phyloP scores from a whole-genome alignment of 1,139 yeast genomes.

The Protomyces pachydermus region DNA sequence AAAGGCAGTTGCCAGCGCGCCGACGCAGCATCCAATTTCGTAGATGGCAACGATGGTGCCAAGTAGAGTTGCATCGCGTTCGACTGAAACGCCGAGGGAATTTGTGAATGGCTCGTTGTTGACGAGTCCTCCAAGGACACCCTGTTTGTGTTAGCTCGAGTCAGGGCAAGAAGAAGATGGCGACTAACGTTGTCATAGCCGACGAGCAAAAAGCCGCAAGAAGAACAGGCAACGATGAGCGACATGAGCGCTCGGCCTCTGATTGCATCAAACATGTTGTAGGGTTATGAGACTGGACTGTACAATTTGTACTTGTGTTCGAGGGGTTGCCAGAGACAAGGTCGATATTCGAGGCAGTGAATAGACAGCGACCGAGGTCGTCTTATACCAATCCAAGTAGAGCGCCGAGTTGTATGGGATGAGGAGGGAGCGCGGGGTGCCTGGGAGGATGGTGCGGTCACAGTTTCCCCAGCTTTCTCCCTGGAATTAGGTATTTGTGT shows the following conservation, averaged over 20 bases:
- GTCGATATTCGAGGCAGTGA: too few relatives aligned
- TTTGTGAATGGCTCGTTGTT: constrained; percentile 56
- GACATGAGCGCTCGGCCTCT: constrained; percentile 4
- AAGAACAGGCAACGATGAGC: constrained; percentile 3
- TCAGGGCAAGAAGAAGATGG: too few relatives aligned
- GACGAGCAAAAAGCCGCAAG: constrained; percentile 44
- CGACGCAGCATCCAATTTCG: constrained; percentile 72
- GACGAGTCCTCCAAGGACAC: constrained; percentile 63
- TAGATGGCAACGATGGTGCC: constrained; percentile 70
- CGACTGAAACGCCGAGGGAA: constrained; percentile 23
- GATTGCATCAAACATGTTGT: neutral
- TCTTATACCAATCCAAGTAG: too few relatives aligned
- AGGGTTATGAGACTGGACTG: too few relatives aligned
- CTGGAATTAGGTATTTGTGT: too few relatives aligned
- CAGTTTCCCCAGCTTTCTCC: too few relatives aligned
- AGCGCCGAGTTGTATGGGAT: too few relatives aligned
- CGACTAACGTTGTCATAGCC: constrained; percentile 54
- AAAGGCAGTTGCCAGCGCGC: constrained; percentile 57
- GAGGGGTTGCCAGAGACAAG: too few relatives aligned
- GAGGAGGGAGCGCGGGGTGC: too few relatives aligned
- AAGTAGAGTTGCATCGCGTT: constrained; percentile 35
- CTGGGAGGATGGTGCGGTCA: too few relatives aligned
- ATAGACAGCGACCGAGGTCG: too few relatives aligned
- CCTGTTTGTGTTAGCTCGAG: constrained; percentile 35
- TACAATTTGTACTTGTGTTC: too few relatives aligned